Evolutionary conservation across 768 basidiomycete species (phyloP).

Genomic region (Mycena haematopus): DNA sequence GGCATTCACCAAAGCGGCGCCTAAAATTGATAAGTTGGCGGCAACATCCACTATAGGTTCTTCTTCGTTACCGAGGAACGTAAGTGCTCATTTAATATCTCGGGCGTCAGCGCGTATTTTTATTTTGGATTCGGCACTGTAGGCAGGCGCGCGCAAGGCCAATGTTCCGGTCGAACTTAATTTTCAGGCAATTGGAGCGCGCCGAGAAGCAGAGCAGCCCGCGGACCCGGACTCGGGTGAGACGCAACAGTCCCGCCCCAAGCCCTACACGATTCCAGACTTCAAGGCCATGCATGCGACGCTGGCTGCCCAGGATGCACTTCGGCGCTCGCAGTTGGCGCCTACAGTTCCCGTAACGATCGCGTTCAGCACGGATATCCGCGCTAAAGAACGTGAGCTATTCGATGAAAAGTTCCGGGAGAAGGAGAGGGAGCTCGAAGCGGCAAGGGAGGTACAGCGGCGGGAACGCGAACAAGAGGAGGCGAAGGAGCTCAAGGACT

Average conservation of each 20-base stretch:
- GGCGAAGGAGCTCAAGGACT: constrained; percentile 63
- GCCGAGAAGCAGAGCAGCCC: not conserved
- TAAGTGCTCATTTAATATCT: not conserved
- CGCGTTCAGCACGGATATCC: constrained; percentile 57
- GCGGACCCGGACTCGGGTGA: not conserved
- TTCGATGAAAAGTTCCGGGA: constrained; percentile 65
- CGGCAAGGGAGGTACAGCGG: constrained; percentile 52
- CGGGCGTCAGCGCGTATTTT: not conserved
- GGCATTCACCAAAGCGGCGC: not conserved
- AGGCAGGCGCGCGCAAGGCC: not conserved
- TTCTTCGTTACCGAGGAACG: not conserved
- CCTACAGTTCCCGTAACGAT: constrained; percentile 56
- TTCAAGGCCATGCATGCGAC: constrained; percentile 61
- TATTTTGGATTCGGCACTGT: not conserved
- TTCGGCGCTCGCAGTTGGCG: constrained; percentile 51
- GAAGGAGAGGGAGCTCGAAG: constrained; percentile 61
- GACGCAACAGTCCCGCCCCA: constrained; percentile 17
- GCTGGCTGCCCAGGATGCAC: constrained; percentile 48
- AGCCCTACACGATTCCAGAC: constrained; percentile 51
- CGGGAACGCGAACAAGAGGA: constrained; percentile 59
- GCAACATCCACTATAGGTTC: not conserved
- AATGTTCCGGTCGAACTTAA: not conserved
- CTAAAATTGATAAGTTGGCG: not conserved
- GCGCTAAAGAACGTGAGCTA: constrained; percentile 66
- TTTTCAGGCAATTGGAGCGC: not conserved